These are phyloP conservation scores for Mortierella sp. DNA, from an alignment of 371 early-diverging fungal genomes.

Conservation along the genomic window DNA sequence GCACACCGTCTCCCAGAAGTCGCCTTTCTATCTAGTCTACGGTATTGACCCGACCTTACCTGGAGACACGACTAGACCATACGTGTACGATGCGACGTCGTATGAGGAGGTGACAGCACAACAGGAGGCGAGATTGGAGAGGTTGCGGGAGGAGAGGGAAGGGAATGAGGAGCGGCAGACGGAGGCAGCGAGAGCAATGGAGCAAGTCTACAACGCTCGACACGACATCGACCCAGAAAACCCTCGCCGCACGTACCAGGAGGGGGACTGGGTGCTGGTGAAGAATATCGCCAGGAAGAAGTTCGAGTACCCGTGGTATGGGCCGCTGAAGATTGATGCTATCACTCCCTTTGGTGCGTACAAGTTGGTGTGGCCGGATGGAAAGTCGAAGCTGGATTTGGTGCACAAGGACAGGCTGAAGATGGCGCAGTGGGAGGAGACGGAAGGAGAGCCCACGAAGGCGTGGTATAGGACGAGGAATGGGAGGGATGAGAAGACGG, in stretches of 20 bases:
- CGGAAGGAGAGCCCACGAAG: no score
- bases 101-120: not conserved
- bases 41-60: slow-evolving; percentile 29
- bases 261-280: slow-evolving; percentile 11
- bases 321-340: slow-evolving; percentile 2
- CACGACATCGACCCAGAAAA: slow-evolving; percentile 4
- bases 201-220: not conserved
- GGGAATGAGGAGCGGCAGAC: no score
- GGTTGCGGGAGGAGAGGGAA: no score
- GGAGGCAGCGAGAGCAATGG: no score
- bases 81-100: not conserved
- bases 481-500: slow-evolving; percentile 5
- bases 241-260: not conserved
- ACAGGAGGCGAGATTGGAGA: no score
- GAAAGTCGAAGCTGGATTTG: no score
- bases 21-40: slow-evolving; percentile 32
- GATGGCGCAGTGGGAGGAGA: no score
- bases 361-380: no score
- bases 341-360: slow-evolving; percentile 6
- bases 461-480: slow-evolving; percentile 8
- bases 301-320: no score
- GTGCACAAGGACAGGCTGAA: no score
- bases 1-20: slow-evolving; percentile 16
- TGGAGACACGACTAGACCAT: slow-evolving; percentile 10
- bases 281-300: no score